phyloP scores from a whole-genome alignment of 768 basidiomycete species.

The Leucocoprinus leucothites region DNA sequence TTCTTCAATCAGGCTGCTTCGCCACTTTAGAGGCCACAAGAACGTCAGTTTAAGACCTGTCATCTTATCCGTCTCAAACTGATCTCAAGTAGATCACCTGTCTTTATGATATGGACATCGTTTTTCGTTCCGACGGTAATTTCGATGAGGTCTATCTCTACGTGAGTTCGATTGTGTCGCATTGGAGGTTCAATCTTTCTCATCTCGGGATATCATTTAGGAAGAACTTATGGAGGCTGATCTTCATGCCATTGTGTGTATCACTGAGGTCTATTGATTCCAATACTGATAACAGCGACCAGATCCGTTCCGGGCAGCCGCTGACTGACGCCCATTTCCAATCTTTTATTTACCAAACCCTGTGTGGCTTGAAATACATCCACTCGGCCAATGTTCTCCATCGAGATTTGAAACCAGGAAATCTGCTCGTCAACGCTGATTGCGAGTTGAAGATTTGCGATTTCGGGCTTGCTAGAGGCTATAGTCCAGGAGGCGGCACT shows the following conservation, averaged over 20 bases:
- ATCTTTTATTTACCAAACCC: slow-evolving; percentile 96
- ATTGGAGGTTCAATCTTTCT: slow-evolving; percentile 1
- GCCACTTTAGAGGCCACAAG: slow-evolving; percentile 99
- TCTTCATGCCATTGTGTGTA: slow-evolving; percentile 89
- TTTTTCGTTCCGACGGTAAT: slow-evolving; percentile 86
- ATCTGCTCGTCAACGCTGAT: slow-evolving; percentile 95
- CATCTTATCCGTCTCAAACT: slow-evolving; percentile 8
- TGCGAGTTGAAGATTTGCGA: slow-evolving; percentile 99
- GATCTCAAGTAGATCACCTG: slow-evolving; percentile 73
- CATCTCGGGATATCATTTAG: slow-evolving; percentile 32
- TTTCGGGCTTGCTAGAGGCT: slow-evolving; percentile 94
- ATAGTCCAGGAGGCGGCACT: slow-evolving; percentile 78
- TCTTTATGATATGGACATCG: slow-evolving; percentile 97
- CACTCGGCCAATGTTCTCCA: slow-evolving; percentile 98
- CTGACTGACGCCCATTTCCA: slow-evolving; percentile 91
- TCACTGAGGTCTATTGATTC: not conserved
- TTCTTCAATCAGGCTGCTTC: slow-evolving; percentile 61
- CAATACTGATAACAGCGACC: not conserved
- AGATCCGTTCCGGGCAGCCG: slow-evolving; percentile 87
- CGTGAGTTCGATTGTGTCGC: slow-evolving; percentile 38
- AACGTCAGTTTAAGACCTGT: slow-evolving; percentile 56
- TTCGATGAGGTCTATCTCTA: slow-evolving; percentile 97
- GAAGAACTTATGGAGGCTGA: slow-evolving; percentile 99
- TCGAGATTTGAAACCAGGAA: slow-evolving; percentile 93
- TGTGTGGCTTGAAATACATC: slow-evolving; percentile 97